phyloP scores from a whole-genome alignment of 768 basidiomycete species.

The Phylloporus sp. region DNA sequence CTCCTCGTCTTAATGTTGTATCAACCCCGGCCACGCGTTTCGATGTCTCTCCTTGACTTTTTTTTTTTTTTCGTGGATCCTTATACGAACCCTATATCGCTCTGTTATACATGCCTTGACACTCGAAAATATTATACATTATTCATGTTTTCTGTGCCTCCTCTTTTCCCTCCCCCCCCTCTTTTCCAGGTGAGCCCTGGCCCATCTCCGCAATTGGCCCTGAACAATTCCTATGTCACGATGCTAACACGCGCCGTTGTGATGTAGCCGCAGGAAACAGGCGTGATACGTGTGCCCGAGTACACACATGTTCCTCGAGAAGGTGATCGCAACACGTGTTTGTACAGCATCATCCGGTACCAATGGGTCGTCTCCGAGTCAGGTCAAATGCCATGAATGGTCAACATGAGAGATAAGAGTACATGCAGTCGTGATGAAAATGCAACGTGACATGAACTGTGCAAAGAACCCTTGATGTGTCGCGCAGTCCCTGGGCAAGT shows the following conservation, averaged over 20 bases:
- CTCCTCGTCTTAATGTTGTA: slow-evolving; percentile 7
- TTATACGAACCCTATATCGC: background rate
- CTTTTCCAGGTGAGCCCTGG: background rate
- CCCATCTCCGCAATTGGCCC: background rate
- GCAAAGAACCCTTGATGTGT: background rate
- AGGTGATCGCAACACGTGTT: background rate
- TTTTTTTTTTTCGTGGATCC: background rate
- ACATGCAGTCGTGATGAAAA: slow-evolving; percentile 1
- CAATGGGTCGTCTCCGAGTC: background rate
- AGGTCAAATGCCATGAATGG: background rate
- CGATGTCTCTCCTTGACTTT: background rate
- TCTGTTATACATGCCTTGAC: background rate
- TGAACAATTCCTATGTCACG: background rate
- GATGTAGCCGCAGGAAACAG: background rate
- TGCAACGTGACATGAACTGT: background rate
- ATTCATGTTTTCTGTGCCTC: background rate
- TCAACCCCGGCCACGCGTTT: background rate
- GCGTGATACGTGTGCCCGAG: background rate
- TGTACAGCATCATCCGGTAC: background rate
- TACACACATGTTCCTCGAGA: background rate
- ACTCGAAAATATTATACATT: slow-evolving; percentile 4
- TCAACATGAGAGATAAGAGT: background rate
- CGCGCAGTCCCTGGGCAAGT: background rate
- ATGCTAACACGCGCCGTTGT: background rate
- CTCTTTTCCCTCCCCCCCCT: too few relatives aligned